phyloP scores from a whole-genome alignment of 2,329 filamentous ascomycete genomes.

The Alternaria tenuissima region DNA sequence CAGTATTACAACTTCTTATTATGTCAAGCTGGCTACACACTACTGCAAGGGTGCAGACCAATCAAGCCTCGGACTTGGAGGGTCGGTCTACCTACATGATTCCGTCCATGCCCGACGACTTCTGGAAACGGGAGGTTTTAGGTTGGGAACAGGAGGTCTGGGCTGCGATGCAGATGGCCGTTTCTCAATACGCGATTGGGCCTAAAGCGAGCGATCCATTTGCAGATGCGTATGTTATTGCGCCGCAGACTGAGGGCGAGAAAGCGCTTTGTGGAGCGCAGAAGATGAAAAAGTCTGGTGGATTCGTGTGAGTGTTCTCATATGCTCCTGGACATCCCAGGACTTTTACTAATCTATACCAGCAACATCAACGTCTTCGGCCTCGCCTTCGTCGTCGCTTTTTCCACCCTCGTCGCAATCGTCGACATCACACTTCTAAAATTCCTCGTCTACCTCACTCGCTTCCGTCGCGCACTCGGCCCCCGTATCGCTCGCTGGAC shows the following conservation, averaged over 20 bases:
- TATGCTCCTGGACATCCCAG: neutral
- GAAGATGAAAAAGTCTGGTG: constrained; percentile 29
- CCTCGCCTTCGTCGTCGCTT: constrained; percentile 24
- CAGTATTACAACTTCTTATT: neutral
- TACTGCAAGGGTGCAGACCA: neutral
- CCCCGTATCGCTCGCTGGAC: constrained; percentile 37
- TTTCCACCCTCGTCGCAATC: constrained; percentile 16
- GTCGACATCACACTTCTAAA: constrained; percentile 25
- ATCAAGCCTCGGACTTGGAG: neutral
- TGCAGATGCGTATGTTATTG: neutral
- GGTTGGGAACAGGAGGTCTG: constrained; percentile 30
- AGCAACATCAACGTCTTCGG: constrained; percentile 38
- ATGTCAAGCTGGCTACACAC: neutral
- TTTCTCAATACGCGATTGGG: constrained; percentile 23
- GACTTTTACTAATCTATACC: neutral
- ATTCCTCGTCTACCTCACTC: constrained; percentile 27
- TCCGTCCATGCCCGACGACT: constrained; percentile 18
- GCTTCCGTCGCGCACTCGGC: constrained; percentile 23
- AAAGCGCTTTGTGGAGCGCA: constrained; percentile 22
- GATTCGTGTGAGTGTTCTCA: constrained; percentile 24
- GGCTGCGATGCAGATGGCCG: constrained; percentile 18
- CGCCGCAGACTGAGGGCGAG: constrained; percentile 17
- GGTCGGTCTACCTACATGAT: no score
- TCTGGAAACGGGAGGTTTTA: constrained; percentile 30
- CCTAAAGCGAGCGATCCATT: neutral